phyloP scores from a whole-genome alignment of 768 basidiomycete species.

The Serpula lacrymans region DNA sequence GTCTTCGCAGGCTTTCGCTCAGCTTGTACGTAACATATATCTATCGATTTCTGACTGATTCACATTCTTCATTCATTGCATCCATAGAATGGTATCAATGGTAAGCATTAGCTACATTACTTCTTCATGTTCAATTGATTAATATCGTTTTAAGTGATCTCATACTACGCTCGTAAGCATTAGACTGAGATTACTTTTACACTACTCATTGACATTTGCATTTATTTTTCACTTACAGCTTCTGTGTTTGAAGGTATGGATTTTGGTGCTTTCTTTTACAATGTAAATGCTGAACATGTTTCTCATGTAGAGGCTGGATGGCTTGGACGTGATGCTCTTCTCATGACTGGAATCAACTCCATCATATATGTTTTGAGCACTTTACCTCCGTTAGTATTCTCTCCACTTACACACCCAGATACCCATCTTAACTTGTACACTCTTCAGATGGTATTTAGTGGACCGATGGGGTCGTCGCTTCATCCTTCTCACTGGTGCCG shows the following conservation, averaged over 20 bases:
- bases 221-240: constrained; percentile 42
- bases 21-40: constrained; percentile 85
- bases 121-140: constrained; percentile 3
- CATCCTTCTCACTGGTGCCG: constrained; percentile 84
- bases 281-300: constrained; percentile 8
- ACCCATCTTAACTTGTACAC: constrained; percentile 8
- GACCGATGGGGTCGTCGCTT: constrained; percentile 87
- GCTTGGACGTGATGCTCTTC: constrained; percentile 87
- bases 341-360: constrained; percentile 95
- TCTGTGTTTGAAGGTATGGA: constrained; percentile 87
- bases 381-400: constrained; percentile 67
- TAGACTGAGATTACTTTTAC: background rate
- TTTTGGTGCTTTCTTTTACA: background rate
- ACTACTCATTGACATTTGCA: constrained; percentile 10
- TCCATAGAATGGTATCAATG: constrained; percentile 88
- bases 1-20: constrained; percentile 95
- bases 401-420: constrained; percentile 4
- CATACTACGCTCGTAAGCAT: constrained; percentile 90
- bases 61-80: background rate
- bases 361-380: constrained; percentile 78
- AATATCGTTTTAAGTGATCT: constrained; percentile 61
- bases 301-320: constrained; percentile 94
- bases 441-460: constrained; percentile 83
- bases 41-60: constrained; percentile 14
- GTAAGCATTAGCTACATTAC: constrained; percentile 34